Percentiles rank a stretch among this genome's conserved stretches.
These are phyloP conservation scores for Lipomyces sp. DNA, from an alignment of 805 yeast genomes.

Conservation along the genomic window DNA sequence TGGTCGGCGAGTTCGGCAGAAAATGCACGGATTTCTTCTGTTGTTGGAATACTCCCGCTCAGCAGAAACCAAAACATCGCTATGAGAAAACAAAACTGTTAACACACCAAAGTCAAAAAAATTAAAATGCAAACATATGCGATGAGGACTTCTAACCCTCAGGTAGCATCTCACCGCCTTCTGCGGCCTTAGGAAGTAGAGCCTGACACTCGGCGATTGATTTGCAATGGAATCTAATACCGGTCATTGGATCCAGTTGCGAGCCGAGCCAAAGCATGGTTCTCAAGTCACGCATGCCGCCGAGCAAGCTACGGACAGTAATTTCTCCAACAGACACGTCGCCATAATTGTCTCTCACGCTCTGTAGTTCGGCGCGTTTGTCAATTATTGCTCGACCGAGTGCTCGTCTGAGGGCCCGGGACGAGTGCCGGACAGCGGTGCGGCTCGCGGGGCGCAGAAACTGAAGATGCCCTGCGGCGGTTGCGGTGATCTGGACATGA, in stretches of 20 bases:
- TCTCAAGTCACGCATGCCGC: conserved; percentile 82
- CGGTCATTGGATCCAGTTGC: conserved; percentile 72
- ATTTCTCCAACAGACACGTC: conserved; percentile 52
- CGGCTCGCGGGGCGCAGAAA: not conserved
- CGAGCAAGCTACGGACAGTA: conserved; percentile 54
- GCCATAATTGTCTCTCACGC: conserved; percentile 49
- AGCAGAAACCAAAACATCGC: conserved; percentile 74
- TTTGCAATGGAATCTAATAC: conserved; percentile 78
- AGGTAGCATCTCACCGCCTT: conserved; percentile 68
- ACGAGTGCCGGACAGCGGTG: conserved; percentile 26
- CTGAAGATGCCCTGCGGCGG: not conserved
- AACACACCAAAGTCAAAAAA: not conserved
- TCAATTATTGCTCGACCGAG: conserved; percentile 52
- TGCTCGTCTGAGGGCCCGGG: conserved; percentile 45
- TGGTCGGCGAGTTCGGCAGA: conserved; percentile 67
- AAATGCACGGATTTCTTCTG: conserved; percentile 59
- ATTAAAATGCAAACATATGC: no score
- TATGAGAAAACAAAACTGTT: not conserved
- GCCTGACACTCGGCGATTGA: conserved; percentile 74
- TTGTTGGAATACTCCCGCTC: conserved; percentile 74
- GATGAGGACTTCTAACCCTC: conserved; percentile 50
- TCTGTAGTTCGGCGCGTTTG: conserved; percentile 49
- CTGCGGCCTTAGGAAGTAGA: conserved; percentile 61
- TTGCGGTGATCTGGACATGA: not conserved
- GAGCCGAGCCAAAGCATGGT: conserved; percentile 83